Base-by-base conservation (phyloP, 148 eudicot genomes). In the Suaeda aralocaspica region DNA sequence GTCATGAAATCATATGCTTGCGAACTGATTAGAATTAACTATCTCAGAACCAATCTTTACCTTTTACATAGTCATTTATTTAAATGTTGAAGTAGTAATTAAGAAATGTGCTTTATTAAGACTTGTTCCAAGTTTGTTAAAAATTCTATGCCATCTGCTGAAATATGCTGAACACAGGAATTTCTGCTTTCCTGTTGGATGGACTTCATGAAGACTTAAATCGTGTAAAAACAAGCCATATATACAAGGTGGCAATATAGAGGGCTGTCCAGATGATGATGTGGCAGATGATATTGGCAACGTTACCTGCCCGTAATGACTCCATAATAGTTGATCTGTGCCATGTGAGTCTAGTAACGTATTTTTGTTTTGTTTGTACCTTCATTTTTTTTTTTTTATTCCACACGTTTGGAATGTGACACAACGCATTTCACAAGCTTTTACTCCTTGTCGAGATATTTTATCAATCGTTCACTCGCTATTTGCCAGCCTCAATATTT, bases 131-230 rank as follows among this genome's bases (percentile, higher is more conserved):
- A 29, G 31, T 12, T 30, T 49, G 49, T n/a, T n/a, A n/a, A 42
- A 13, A 25, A 30, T 46, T 46, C 42, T 57, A 49, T 76, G 48
- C 41, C 31, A 57, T 62, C 26, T n/a, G n/a, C 44, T 48, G 21
- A 59, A n/a, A n/a, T 50, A 16, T 22, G 9, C 19, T 73, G 58
- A 67, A 21, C 69, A 68, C 75, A 92, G 98, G 98, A 92, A 70
- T 83, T 92, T 66, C 84, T 92, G 81, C 96, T 48, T 90, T 88
- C 80, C 80, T 92, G 56, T 82, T 92, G 88, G 92, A 92, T 84
- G 92, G 92, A 28, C 94, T 92, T 45, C 96, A 86, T 76, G 94
- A 92, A 85, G 98, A 90, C 77, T 83, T 92, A 68, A 92, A 92
- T 79, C 92, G 94, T 65, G 94, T 88, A 65, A 92, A 84, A 79